Evolutionary conservation across 2,329 filamentous ascomycete species (phyloP).

Genomic region (Neopestalotiopsis rosae): DNA sequence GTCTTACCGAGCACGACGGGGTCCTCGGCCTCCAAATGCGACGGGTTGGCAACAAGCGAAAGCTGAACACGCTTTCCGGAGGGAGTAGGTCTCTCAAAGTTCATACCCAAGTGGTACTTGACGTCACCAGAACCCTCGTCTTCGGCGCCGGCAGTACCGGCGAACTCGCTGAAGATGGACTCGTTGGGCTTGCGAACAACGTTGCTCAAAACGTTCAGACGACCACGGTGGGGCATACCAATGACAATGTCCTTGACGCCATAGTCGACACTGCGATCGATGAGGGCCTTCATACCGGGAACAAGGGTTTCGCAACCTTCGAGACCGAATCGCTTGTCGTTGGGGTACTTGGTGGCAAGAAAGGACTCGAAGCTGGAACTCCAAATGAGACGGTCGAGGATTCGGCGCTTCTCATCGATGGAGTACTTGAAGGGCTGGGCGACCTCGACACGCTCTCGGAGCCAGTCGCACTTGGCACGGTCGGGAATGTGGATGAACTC

Average conservation of each 20-base stretch:
- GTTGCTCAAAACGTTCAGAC: slow-evolving; percentile 97
- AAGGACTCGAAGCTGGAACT: slow-evolving; percentile 97
- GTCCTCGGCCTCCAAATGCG: slow-evolving; percentile 97
- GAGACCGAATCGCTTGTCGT: slow-evolving; percentile 98
- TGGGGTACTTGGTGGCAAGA: slow-evolving; percentile 96
- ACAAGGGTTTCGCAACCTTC: slow-evolving; percentile 97
- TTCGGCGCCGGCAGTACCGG: slow-evolving; percentile 82
- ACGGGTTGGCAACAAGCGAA: slow-evolving; percentile 96
- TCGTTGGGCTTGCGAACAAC: slow-evolving; percentile 99
- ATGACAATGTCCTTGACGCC: slow-evolving; percentile 99
- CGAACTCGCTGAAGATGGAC: slow-evolving; percentile 99
- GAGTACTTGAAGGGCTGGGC: slow-evolving; percentile 96
- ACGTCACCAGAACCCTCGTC: slow-evolving; percentile 98
- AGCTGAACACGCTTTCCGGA: slow-evolving; percentile 99
- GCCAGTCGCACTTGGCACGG: slow-evolving; percentile 97
- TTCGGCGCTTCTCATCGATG: slow-evolving; percentile 96
- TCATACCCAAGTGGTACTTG: slow-evolving; percentile 99
- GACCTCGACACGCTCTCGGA: slow-evolving; percentile 92
- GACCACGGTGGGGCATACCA: slow-evolving; percentile 98
- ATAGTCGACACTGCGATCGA: slow-evolving; percentile 97
- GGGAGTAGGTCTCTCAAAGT: slow-evolving; percentile 97
- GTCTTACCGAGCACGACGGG: slow-evolving; percentile 98
- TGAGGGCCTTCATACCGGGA: slow-evolving; percentile 98
- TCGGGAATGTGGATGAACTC: slow-evolving; percentile 99
- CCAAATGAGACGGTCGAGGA: slow-evolving; percentile 98